These are phyloP conservation scores for Acanthamoeba sp. DNA, from an alignment of 208 protist genomes.

Conservation along the genomic window DNA sequence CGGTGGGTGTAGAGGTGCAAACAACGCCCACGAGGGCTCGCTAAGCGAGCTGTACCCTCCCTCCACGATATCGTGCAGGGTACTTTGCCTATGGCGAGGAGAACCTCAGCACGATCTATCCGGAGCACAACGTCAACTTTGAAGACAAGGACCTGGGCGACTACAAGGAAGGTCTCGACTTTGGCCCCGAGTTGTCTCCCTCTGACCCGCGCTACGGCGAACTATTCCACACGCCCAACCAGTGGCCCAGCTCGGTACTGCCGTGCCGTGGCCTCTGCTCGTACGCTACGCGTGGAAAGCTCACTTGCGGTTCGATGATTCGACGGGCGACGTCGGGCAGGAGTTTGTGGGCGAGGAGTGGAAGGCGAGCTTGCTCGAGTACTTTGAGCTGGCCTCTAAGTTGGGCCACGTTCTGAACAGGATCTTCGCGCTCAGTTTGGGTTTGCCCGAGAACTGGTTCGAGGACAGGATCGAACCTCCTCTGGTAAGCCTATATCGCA, in stretches of 20 bases:
- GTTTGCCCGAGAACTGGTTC: constrained; percentile 49
- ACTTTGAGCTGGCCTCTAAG: neutral
- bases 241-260: constrained; percentile 1
- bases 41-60: too few species aligned
- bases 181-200: neutral
- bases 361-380: neutral
- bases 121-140: constrained; percentile 37
- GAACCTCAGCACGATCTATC: constrained; percentile 16
- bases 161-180: constrained; percentile 34
- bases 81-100: constrained; percentile 50
- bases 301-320: too few species aligned
- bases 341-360: neutral
- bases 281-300: too few species aligned
- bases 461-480: neutral
- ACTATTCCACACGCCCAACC: constrained; percentile 26
- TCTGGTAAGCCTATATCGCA: neutral
- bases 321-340: too few species aligned
- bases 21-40: neutral
- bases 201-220: neutral
- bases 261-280: too few species aligned
- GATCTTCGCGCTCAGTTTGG: constrained; percentile 5
- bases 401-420: constrained; percentile 15
- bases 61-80: neutral
- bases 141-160: constrained; percentile 34
- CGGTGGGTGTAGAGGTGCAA: too few species aligned